These are phyloP conservation scores for Oenanthe sinensis DNA, from an alignment of 129 eudicot species.

Conservation along the genomic window DNA sequence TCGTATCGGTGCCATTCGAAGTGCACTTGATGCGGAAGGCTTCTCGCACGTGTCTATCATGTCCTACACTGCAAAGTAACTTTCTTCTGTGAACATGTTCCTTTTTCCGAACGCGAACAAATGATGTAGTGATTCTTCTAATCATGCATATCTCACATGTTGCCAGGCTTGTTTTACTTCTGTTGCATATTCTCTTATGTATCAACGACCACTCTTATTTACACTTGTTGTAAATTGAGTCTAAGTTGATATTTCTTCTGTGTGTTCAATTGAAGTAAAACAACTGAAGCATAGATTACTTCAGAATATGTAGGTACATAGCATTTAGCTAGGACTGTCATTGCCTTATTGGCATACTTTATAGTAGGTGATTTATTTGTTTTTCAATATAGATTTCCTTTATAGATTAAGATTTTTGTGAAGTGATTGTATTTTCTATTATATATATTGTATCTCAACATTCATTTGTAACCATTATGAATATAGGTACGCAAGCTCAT, in stretches of 20 bases:
- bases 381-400: neutral
- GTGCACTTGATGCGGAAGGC: constrained; percentile 96
- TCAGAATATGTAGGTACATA: neutral
- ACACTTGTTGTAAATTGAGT: neutral
- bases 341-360: neutral
- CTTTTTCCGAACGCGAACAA: neutral
- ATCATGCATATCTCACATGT: neutral
- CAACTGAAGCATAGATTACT: neutral
- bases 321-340: neutral
- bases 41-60: constrained; percentile 84
- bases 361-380: neutral
- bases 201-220: neutral
- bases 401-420: neutral
- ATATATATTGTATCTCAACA: neutral
- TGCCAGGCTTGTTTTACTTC: neutral
- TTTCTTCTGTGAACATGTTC: constrained; percentile 7
- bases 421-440: neutral
- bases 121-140: neutral
- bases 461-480: constrained; percentile 9
- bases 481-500: constrained; percentile 86
- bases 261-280: neutral
- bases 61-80: constrained; percentile 98
- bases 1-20: constrained; percentile 90
- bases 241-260: neutral
- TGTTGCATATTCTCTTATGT: neutral